Percentiles rank a stretch among this genome's conserved stretches.
Conservation (phyloP, 2,329 filamentous ascomycete species). For the Fusarium beomiforme region DNA sequence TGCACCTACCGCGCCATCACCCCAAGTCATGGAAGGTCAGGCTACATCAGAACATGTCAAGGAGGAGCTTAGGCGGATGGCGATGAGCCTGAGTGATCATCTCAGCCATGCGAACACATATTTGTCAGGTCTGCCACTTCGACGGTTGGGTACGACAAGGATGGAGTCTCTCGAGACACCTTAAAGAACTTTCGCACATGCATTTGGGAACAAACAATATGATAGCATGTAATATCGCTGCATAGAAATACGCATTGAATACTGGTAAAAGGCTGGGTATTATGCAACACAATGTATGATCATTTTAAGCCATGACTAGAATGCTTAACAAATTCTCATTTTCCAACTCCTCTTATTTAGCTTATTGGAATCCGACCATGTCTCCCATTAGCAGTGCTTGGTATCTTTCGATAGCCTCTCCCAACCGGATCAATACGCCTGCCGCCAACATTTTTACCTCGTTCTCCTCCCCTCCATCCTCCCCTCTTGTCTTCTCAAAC, state of each 20-base stretch:
- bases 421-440: constrained; percentile 78
- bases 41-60: constrained; percentile 62
- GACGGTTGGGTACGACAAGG: constrained; percentile 47
- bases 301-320: constrained; percentile 29
- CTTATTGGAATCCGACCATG: constrained; percentile 55
- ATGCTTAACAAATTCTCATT: neutral
- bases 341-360: neutral
- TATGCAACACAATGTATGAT: constrained; percentile 12
- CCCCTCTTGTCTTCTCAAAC: constrained; percentile 69
- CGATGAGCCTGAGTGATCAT: constrained; percentile 61
- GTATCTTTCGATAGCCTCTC: constrained; percentile 85
- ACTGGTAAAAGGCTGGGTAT: neutral
- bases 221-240: neutral
- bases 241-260: neutral
- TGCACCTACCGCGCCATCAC: constrained; percentile 58
- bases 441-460: constrained; percentile 82
- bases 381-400: constrained; percentile 81
- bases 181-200: constrained; percentile 3
- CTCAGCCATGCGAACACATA: constrained; percentile 57
- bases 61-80: constrained; percentile 60
- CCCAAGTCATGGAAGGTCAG: constrained; percentile 64
- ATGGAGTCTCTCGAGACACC: constrained; percentile 39
- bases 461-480: constrained; percentile 73
- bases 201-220: neutral
- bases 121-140: constrained; percentile 53